These are phyloP conservation scores for Fragilariopsis cylindrus DNA, from an alignment of 108 stramenopile genomes.

Conservation along the genomic window DNA sequence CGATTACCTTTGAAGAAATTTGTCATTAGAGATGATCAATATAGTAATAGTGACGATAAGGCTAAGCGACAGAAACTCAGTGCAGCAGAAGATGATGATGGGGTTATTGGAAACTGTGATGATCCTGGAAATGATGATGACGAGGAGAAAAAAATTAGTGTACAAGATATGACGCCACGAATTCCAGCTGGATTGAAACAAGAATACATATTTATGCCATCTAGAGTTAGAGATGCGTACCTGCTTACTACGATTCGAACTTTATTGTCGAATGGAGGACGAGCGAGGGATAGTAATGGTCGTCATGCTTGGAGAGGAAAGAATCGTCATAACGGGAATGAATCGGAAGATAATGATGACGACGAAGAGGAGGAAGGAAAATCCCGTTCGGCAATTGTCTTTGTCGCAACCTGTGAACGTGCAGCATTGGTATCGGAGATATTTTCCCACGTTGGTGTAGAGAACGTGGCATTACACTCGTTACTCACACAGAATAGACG, in stretches of 20 bases:
- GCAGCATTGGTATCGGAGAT: constrained; percentile 91
- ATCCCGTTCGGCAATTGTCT: constrained; percentile 91
- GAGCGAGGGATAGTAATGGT: constrained; percentile 45
- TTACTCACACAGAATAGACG: constrained; percentile 90
- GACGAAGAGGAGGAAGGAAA: constrained; percentile 52
- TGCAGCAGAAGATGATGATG: constrained; percentile 22
- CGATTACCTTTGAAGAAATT: constrained; percentile 72
- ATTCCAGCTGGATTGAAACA: constrained; percentile 89
- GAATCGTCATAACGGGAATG: constrained; percentile 9
- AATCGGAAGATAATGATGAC: constrained; percentile 24
- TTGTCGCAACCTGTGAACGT: constrained; percentile 94
- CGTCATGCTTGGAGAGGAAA: constrained; percentile 30
- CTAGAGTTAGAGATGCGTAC: constrained; percentile 84
- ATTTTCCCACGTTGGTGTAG: constrained; percentile 83
- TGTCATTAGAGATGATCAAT: constrained; percentile 52
- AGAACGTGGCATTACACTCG: constrained; percentile 93
- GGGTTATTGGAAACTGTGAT: not conserved
- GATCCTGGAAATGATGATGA: constrained; percentile 23
- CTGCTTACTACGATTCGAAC: constrained; percentile 71
- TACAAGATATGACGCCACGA: constrained; percentile 52
- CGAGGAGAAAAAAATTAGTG: constrained; percentile 27
- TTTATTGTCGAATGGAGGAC: constrained; percentile 78
- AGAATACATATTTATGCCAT: constrained; percentile 96
- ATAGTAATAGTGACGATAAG: constrained; percentile 24
- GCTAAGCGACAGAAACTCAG: constrained; percentile 15